Percentiles rank a stretch among this genome's conserved stretches.
Conservation (phyloP, 2,329 filamentous ascomycete genomes). For the Boeremia exigua region DNA sequence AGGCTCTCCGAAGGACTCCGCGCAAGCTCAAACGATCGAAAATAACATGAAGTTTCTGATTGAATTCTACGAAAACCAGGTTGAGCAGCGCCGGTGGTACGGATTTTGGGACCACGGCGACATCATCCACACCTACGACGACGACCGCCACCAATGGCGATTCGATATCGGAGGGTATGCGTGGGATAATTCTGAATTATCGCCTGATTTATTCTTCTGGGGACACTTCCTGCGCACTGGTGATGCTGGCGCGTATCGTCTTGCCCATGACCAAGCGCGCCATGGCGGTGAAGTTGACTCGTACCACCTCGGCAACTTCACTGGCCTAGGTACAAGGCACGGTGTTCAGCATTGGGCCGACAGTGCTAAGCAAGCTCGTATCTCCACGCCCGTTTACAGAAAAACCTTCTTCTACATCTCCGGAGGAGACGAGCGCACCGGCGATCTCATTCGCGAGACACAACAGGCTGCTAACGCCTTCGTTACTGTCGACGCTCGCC, state of each 20-base stretch:
- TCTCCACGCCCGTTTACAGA: constrained; percentile 64
- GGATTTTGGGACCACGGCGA: constrained; percentile 69
- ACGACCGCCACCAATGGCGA: constrained; percentile 65
- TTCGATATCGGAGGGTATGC: constrained; percentile 70
- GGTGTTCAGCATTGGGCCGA: constrained; percentile 68
- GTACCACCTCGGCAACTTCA: constrained; percentile 65
- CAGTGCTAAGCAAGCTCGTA: constrained; percentile 67
- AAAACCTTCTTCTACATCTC: constrained; percentile 64
- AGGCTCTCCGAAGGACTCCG: constrained; percentile 42
- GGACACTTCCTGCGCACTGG: constrained; percentile 67
- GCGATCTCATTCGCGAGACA: constrained; percentile 60
- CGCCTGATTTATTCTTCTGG: constrained; percentile 69
- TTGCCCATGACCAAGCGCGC: constrained; percentile 64
- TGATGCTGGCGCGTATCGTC: constrained; percentile 62
- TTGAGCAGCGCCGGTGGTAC: constrained; percentile 66
- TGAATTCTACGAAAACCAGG: constrained; percentile 62
- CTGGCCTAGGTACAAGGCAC: constrained; percentile 67
- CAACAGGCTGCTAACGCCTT: constrained; percentile 63
- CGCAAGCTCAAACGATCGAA: constrained; percentile 51
- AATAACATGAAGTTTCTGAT: constrained; percentile 62
- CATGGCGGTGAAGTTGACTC: constrained; percentile 68
- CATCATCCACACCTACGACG: constrained; percentile 68
- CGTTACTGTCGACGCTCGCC: constrained; percentile 60
- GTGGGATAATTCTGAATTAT: constrained; percentile 70
- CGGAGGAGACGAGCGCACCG: constrained; percentile 62